phyloP scores from a whole-genome alignment of 805 yeast species.

The Ogataea nitratoaversa region DNA sequence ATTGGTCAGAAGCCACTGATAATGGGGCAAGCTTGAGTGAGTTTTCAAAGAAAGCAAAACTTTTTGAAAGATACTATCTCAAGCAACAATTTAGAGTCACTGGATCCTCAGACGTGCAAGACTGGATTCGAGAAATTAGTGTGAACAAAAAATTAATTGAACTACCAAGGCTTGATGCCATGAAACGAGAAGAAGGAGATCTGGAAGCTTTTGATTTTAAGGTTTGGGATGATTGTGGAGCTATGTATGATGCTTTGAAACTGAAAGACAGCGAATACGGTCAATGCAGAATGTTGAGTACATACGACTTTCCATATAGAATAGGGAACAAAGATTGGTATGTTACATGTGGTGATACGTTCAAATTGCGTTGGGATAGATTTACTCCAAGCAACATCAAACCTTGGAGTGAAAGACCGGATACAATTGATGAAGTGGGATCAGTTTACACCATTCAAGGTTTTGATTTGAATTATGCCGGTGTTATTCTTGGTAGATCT shows the following conservation, averaged over 20 bases:
- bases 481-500: slow-evolving; percentile 41
- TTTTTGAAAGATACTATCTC: slow-evolving; percentile 23
- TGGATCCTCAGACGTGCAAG: slow-evolving; percentile 34
- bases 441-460: slow-evolving; percentile 47
- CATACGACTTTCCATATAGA: slow-evolving; percentile 45
- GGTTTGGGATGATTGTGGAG: slow-evolving; percentile 39
- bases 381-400: slow-evolving; percentile 35
- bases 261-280: slow-evolving; percentile 31
- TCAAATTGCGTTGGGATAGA: slow-evolving; percentile 44
- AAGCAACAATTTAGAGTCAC: slow-evolving; percentile 40
- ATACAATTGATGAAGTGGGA: slow-evolving; percentile 44
- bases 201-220: slow-evolving; percentile 21
- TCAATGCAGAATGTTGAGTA: slow-evolving; percentile 39
- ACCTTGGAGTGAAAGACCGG: slow-evolving; percentile 45
- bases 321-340: slow-evolving; percentile 42
- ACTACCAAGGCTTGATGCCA: slow-evolving; percentile 25
- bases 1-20: slow-evolving; percentile 29
- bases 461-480: slow-evolving; percentile 44
- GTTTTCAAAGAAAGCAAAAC: slow-evolving; percentile 6
- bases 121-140: slow-evolving; percentile 38
- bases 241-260: slow-evolving; percentile 35
- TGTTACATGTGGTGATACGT: slow-evolving; percentile 38
- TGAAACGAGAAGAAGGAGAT: slow-evolving; percentile 8
- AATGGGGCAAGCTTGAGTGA: slow-evolving; percentile 35
- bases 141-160: slow-evolving; percentile 31